Evolutionary conservation across 2,329 filamentous ascomycete genomes (phyloP).

Genomic region (Westerdykella sp.): DNA sequence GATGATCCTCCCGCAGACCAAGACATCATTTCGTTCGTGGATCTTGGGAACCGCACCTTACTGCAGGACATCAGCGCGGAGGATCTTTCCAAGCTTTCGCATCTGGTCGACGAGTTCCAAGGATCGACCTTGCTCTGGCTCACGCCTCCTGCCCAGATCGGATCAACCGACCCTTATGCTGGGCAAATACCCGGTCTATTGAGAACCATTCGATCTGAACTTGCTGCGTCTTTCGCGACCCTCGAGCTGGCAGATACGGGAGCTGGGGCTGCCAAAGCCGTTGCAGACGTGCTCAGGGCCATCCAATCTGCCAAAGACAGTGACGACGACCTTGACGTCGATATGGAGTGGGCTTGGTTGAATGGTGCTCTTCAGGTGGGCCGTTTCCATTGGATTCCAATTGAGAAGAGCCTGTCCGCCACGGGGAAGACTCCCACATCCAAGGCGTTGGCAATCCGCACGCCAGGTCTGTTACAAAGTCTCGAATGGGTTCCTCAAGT

Average conservation of each 20-base stretch:
- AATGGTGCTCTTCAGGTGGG: too few relatives aligned
- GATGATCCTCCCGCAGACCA: neutral
- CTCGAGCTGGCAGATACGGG: too few relatives aligned
- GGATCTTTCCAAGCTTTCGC: neutral
- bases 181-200: neutral
- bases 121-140: slow-evolving; percentile 1
- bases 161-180: neutral
- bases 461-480: neutral
- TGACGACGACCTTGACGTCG: too few relatives aligned
- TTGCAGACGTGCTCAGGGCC: too few relatives aligned
- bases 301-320: too few relatives aligned
- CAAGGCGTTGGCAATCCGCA: too few relatives aligned
- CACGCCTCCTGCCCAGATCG: neutral
- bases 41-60: neutral
- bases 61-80: neutral
- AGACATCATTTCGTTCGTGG: neutral
- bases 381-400: too few relatives aligned
- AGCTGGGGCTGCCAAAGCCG: too few relatives aligned
- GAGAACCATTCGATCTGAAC: neutral
- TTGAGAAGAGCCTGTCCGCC: too few relatives aligned
- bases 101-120: neutral
- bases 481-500: too few relatives aligned
- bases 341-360: too few relatives aligned
- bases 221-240: neutral
- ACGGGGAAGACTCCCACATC: too few relatives aligned